Evolutionary conservation across 2,329 filamentous ascomycete genomes (phyloP).

Genomic region (Penicillium sp.): DNA sequence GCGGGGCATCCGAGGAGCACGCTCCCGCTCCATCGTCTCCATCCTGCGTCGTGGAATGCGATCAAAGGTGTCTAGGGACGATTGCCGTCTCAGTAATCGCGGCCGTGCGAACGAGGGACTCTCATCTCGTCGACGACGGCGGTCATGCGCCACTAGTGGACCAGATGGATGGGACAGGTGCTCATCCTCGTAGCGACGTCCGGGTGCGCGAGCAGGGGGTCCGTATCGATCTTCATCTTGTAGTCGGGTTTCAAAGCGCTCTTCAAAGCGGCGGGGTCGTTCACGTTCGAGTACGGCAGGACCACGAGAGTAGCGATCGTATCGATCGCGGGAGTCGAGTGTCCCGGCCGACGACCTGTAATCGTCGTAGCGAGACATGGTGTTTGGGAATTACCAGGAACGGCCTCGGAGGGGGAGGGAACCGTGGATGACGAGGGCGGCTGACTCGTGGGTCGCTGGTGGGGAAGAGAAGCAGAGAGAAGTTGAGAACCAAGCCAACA

Average conservation of each 20-base stretch:
- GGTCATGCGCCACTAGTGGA: conserved; percentile 52
- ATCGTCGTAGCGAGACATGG: conserved; percentile 38
- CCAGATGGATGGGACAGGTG: conserved; percentile 43
- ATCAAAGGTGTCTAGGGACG: conserved; percentile 85
- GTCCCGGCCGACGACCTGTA: conserved; percentile 33
- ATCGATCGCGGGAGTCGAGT: conserved; percentile 39
- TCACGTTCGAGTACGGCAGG: conserved; percentile 34
- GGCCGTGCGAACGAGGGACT: conserved; percentile 54
- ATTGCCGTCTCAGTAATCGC: conserved; percentile 64
- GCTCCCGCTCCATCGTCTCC: conserved; percentile 34
- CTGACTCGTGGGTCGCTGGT: conserved; percentile 31
- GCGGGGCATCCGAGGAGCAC: conserved; percentile 53
- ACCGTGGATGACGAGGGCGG: conserved; percentile 36
- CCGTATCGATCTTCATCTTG: conserved; percentile 40
- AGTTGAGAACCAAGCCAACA: background rate
- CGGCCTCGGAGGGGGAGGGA: conserved; percentile 8
- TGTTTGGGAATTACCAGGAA: conserved; percentile 5
- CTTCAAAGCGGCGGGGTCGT: conserved; percentile 28
- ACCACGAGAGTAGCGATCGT: conserved; percentile 36
- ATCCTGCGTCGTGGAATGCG: conserved; percentile 59
- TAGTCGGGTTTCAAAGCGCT: conserved; percentile 19
- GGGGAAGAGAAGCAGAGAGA: conserved; percentile 2
- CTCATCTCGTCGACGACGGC: conserved; percentile 51
- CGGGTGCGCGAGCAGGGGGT: conserved; percentile 37
- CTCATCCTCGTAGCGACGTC: conserved; percentile 39